Conservation (phyloP, 108 stramenopile genomes). For the Skeletonema menzelii region DNA sequence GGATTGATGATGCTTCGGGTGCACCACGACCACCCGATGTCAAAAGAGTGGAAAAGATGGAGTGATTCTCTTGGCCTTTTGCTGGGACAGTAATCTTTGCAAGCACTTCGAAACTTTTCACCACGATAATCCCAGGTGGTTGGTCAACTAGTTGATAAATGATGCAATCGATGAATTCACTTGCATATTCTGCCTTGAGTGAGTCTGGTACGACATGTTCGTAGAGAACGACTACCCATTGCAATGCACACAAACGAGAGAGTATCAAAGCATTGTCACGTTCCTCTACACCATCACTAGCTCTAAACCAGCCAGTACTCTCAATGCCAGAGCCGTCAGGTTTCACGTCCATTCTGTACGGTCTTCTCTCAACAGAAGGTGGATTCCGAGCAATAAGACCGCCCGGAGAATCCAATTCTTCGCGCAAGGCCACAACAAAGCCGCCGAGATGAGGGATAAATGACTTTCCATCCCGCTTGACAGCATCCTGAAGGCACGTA, state of each 20-base stretch:
- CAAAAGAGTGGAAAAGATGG: slow-evolving; percentile 22
- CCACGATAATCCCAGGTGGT: slow-evolving; percentile 78
- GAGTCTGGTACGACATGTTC: slow-evolving; percentile 82
- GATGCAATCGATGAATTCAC: slow-evolving; percentile 81
- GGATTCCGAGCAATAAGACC: slow-evolving; percentile 76
- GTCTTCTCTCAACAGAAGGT: slow-evolving; percentile 74
- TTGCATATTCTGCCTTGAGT: slow-evolving; percentile 85
- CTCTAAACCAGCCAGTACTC: slow-evolving; percentile 84
- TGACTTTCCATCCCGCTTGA: slow-evolving; percentile 70
- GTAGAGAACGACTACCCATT: slow-evolving; percentile 87
- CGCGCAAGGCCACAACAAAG: slow-evolving; percentile 81
- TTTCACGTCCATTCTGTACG: slow-evolving; percentile 85
- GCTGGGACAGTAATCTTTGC: slow-evolving; percentile 82
- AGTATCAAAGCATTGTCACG: slow-evolving; percentile 66
- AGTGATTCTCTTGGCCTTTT: slow-evolving; percentile 46
- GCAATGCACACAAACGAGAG: slow-evolving; percentile 80
- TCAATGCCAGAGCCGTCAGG: slow-evolving; percentile 83
- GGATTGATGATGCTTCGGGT: slow-evolving; percentile 9
- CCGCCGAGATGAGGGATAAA: slow-evolving; percentile 85
- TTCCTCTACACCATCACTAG: slow-evolving; percentile 53
- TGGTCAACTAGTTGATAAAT: slow-evolving; percentile 83
- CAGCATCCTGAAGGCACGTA: slow-evolving; percentile 72
- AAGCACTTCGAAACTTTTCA: slow-evolving; percentile 85
- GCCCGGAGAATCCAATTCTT: slow-evolving; percentile 85
- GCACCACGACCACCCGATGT: slow-evolving; percentile 6